Evolutionary conservation across 306 rosid species (phyloP).

Genomic region (Lathyrus tuberosus): DNA sequence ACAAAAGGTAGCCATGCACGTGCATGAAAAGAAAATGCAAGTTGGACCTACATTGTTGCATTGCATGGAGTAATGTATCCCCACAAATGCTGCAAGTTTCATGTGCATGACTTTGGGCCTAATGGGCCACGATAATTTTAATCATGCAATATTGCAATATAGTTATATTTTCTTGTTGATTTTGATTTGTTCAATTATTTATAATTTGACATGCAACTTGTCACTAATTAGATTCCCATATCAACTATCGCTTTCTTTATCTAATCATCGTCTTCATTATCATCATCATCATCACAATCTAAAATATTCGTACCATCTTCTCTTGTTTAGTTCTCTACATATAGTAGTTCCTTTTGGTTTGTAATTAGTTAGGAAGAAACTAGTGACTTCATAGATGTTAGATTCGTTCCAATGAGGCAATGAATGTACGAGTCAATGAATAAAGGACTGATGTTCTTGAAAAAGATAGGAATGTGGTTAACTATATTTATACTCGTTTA

Average conservation of each 20-base stretch:
- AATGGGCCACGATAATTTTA: slow-evolving; percentile 19
- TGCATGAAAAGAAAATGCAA: slow-evolving; percentile 43
- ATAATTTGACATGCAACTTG: slow-evolving; percentile 33
- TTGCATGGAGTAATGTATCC: slow-evolving; percentile 37
- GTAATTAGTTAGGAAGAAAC: not conserved
- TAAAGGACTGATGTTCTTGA: not conserved
- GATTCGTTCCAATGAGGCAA: not conserved
- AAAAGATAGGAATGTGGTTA: not conserved
- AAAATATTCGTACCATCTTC: slow-evolving; percentile 10
- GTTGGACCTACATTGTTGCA: slow-evolving; percentile 34
- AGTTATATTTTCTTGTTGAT: slow-evolving; percentile 10
- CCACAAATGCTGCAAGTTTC: slow-evolving; percentile 29
- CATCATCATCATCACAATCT: slow-evolving; percentile 2
- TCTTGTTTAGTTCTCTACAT: not conserved
- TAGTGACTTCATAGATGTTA: not conserved
- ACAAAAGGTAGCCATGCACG: slow-evolving; percentile 44
- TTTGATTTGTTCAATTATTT: slow-evolving; percentile 18
- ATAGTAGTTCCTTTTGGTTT: not conserved
- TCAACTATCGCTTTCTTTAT: slow-evolving; percentile 25
- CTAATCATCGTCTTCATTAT: not conserved
- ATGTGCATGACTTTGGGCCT: slow-evolving; percentile 32
- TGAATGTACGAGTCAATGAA: not conserved
- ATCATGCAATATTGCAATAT: slow-evolving; percentile 1
- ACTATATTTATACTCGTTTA: not conserved
- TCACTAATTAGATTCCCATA: slow-evolving; percentile 22